Base-by-base conservation (phyloP, 208 protist species). In the Angomonas ambiguus region DNA sequence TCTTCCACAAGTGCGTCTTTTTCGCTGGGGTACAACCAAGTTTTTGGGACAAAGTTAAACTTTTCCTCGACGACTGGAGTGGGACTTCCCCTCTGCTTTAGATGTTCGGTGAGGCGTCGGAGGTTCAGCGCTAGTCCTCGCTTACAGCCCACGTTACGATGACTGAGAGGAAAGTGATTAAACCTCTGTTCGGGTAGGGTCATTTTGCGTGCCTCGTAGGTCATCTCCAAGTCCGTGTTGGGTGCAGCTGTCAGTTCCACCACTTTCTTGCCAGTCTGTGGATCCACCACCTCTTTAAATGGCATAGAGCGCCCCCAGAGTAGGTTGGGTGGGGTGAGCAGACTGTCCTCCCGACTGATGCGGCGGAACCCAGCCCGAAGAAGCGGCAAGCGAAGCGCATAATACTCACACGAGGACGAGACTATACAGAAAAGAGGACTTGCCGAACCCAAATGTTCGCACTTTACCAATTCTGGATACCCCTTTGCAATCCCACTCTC, bases 311-410 rank as follows among this genome's bases (percentile, higher is more conserved):
- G 75, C 22, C 83, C 86, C 88, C 88, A 94, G 2, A 93, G 8
- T 0, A 94, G 32, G 71, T 94, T 94, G 60, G 74, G 74, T 0
- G 76, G 71, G 38, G 85, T 62, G 41, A 20, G 41, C n/a, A 64
- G 48, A 22, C 32, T 67, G 5, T 51, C 35, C 5, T 62, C 65
- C 5, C 64, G 38, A 4, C 68, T 74, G 11, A 92, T 27, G 20
- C 91, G 85, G 22, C 77, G 77, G 68, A 94, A 95, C 30, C 87
- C 92, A 13, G 89, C 85, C 66, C 90, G 88, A 32, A 97, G 65
- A 30, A 97, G 76, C 25, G 92, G 88, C 59, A 96, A 76, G 80
- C 98, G 79, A 84, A 98, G 67, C 74, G 97, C 69, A 95, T 98
- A 91, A 92, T 99, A 85, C 89, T 98, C 87, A 97, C 90, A 96